Conservation (phyloP, 2,329 filamentous ascomycete species). For the Colletotrichum lentis region DNA sequence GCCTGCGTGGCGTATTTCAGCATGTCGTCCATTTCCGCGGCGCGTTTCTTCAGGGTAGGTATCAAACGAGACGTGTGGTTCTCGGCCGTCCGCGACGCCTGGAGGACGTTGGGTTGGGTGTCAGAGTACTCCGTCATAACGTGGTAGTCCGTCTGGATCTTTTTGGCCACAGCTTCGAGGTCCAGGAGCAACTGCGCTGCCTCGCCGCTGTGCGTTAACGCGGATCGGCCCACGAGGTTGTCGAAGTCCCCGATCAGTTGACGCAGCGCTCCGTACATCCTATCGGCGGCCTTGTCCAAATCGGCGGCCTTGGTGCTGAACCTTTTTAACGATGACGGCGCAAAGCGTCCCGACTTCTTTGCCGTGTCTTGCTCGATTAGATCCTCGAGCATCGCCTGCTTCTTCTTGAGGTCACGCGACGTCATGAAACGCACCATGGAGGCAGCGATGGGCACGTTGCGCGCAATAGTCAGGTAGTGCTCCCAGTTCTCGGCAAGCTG, state of each 20-base stretch:
- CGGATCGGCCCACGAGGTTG: conserved; percentile 62
- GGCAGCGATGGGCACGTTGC: conserved; percentile 69
- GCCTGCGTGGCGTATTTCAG: conserved; percentile 67
- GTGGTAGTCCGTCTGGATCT: conserved; percentile 86
- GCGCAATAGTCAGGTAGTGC: conserved; percentile 70
- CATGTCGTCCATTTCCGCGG: conserved; percentile 69
- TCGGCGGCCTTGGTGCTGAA: conserved; percentile 68
- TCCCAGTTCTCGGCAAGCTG: conserved; percentile 73
- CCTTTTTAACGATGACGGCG: conserved; percentile 64
- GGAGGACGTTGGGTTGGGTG: conserved; percentile 66
- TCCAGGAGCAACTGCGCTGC: conserved; percentile 78
- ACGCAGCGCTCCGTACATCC: conserved; percentile 69
- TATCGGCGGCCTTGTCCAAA: conserved; percentile 66
- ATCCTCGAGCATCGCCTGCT: conserved; percentile 71
- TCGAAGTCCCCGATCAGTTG: conserved; percentile 70
- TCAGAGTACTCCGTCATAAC: conserved; percentile 74
- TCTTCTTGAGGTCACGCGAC: conserved; percentile 52
- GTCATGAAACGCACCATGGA: conserved; percentile 75
- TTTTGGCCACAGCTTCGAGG: conserved; percentile 84
- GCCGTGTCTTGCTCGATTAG: conserved; percentile 79
- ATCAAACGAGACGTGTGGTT: conserved; percentile 70
- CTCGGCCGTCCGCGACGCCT: conserved; percentile 70
- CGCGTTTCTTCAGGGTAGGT: conserved; percentile 64
- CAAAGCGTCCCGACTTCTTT: conserved; percentile 74
- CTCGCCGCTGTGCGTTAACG: conserved; percentile 67